Evolutionary conservation across 1,139 yeast genomes (phyloP), one percentile per base, ranked within the genome.

Genomic region (Kodamaea derodonti): DNA sequence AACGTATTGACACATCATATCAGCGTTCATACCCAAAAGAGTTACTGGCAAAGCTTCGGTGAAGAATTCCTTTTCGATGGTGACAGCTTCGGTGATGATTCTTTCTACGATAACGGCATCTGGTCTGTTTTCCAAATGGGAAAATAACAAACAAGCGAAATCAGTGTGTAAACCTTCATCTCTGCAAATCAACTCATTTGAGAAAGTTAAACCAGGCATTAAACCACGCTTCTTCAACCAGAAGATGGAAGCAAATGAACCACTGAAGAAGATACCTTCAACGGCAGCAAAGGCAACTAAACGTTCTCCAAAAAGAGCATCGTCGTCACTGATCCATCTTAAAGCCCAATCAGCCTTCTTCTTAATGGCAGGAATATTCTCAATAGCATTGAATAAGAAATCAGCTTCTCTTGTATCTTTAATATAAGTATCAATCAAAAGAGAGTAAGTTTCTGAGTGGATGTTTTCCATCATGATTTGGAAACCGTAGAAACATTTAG

Each of bases 391-490:
- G 68, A 92, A 87, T 60, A 90, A 74, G 62, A 70, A 86, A 45
- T 83, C 85, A 39, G 94, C 78, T 69, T 90, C 95, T 65, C 83
- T 80, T 48, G 95, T 92, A 65, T 92, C 97, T 70, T 88, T 88
- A 63, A 92, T 84, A 65, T 90, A 92, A 30, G 96, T 79, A 61
- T 92, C 98, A 52, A 92, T 86, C 57, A 92, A 77, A 51, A 92
- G 72, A 11, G 97, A 90, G 70, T 94, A 92, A 31, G 97, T 92
- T 71, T 92, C 98, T 23, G 96, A 82, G 68, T 92, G 98, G 56
- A 92, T 92, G 74, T 92, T 94, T 69, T 94, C 98, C 95, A 94
- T 92, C 97, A 90, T 90, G 64, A 92, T 92, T 71, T 92, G 97
- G 83, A 92, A 92, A 36, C 98, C 98, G 61, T 92, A 92, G 73